Evolutionary conservation across 106 monocot species (phyloP), one percentile per base, ranked within the genome.

Genomic region (Triglochin maritima): DNA sequence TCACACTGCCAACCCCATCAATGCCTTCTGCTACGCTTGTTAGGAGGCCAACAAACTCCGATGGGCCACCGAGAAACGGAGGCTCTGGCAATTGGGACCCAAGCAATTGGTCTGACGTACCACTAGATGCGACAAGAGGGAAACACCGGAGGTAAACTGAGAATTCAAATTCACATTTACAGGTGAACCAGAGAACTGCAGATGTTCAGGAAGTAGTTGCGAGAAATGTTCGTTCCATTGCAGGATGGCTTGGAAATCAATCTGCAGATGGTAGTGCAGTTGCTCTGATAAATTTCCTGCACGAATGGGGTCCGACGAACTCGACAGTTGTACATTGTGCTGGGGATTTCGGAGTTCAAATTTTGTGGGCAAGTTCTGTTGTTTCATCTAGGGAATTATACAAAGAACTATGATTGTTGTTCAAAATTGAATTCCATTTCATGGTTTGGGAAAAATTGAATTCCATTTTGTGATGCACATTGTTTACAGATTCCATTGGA

Each of bases 1-100:
- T 65, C 60, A 64, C 51, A 43, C 68, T 86, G 50, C 76, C 73
- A 9, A 66, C 8, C 46, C 86, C 86, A 1, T 57, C 64, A 4
- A 14, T 56, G 8, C 82, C 86, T 3, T 61, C 62, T 48, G 60
- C 70, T 53, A 50, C 52, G 9, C 49, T 13, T 17, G 49, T n/a
- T 12, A 61, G 60, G 12, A 17, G 5, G 12, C 9, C 17, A 47
- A 47, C 57, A n/a, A 56, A 69, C 13, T 69, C 69, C 0, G 56
- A 56, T 13, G 29, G 11, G 15, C 56, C 51, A 50, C 7, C 48
- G 3, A 63, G 41, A 50, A 66, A 42, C 53, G 66, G 51, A 50
- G 41, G 42, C 29, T 3, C 48, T 64, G 41, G 42, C 17, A 66
- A 41, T 5, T 50, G 16, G 14, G 52, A 66, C 52, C 52, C 66